These are phyloP conservation scores for Malus sylvestris DNA, from an alignment of 306 rosid genomes.

Conservation along the genomic window DNA sequence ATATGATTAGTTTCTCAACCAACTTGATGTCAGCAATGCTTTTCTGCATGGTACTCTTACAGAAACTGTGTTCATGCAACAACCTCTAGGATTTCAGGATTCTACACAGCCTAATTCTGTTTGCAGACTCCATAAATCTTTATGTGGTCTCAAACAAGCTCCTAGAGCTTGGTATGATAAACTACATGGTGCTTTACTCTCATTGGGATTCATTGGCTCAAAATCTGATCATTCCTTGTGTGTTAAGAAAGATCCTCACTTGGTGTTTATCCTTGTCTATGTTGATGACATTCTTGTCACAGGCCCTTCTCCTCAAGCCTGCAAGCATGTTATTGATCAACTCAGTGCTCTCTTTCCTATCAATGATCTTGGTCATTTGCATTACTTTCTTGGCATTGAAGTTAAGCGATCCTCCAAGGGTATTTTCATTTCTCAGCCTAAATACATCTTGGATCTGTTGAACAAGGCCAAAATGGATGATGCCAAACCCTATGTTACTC, in stretches of 20 bases:
- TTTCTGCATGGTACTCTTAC: background rate
- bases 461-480: background rate
- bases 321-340: background rate
- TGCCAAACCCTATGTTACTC: background rate
- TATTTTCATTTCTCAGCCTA: background rate
- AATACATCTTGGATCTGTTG: background rate
- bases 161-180: background rate
- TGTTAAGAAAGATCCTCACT: no score
- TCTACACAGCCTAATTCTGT: background rate
- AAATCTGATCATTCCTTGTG: background rate
- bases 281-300: background rate
- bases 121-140: background rate
- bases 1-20: background rate
- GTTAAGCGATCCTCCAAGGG: background rate
- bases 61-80: background rate
- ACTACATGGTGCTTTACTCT: background rate
- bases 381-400: background rate
- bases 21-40: background rate
- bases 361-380: background rate
- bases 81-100: background rate
- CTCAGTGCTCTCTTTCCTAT: background rate
- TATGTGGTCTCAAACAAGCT: background rate
- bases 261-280: background rate
- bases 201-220: background rate
- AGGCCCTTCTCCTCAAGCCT: background rate